Conservation (phyloP, 139 green algal genomes). For the Edaphochlamys debaryana region DNA sequence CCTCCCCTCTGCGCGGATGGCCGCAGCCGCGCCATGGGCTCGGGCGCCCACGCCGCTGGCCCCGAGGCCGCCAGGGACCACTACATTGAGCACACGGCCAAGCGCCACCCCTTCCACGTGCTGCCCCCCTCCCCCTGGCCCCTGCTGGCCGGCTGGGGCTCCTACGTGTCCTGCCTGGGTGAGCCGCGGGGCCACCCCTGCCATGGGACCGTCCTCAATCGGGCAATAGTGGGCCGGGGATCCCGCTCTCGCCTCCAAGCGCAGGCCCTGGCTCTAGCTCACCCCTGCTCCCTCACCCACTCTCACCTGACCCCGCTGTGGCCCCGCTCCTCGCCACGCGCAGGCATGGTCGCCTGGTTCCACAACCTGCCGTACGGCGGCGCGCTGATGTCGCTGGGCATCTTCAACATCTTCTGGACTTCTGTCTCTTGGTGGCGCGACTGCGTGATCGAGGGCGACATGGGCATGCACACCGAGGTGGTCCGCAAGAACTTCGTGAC, state of each 20-base stretch:
- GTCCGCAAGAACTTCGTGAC: slow-evolving; percentile 56
- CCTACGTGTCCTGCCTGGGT: slow-evolving; percentile 27
- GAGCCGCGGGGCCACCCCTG: too few relatives aligned
- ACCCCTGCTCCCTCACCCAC: too few relatives aligned
- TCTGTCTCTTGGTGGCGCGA: slow-evolving; percentile 61
- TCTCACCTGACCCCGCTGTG: too few relatives aligned
- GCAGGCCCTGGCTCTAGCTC: too few relatives aligned
- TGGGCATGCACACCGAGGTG: slow-evolving; percentile 65
- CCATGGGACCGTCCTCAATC: too few relatives aligned
- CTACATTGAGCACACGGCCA: slow-evolving; percentile 30
- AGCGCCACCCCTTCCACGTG: slow-evolving; percentile 57
- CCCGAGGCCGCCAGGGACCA: slow-evolving; percentile 23
- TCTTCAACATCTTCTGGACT: slow-evolving; percentile 27
- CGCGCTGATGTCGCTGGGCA: slow-evolving; percentile 45
- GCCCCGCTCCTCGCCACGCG: too few relatives aligned
- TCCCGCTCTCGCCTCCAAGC: too few relatives aligned
- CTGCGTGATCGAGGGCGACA: slow-evolving; percentile 60
- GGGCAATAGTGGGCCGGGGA: too few relatives aligned
- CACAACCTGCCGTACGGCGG: slow-evolving; percentile 43
- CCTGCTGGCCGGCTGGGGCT: slow-evolving; percentile 34
- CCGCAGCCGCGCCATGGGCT: slow-evolving; percentile 48
- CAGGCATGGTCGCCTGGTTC: slow-evolving; percentile 54
- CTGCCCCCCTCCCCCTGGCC: slow-evolving; percentile 56
- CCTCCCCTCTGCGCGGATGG: too few relatives aligned
- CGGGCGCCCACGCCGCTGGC: slow-evolving; percentile 13